phyloP scores from a whole-genome alignment of 148 eudicot genomes.

The Euryodendron excelsum region DNA sequence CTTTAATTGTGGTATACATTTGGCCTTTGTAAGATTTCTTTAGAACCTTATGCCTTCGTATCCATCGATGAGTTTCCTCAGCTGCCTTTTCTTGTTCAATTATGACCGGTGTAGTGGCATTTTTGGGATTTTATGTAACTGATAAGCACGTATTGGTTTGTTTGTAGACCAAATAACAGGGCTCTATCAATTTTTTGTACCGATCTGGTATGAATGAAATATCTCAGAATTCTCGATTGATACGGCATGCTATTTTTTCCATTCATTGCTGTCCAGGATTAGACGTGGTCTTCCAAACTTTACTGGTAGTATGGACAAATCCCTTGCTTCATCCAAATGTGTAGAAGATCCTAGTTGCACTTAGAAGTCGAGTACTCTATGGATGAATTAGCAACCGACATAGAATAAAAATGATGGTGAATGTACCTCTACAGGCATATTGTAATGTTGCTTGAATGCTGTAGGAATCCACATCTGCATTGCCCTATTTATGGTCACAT shows the following conservation, averaged over 20 bases:
- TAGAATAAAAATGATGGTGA: not conserved
- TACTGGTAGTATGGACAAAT: too few species aligned
- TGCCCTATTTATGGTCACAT: not conserved
- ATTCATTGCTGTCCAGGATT: too few species aligned
- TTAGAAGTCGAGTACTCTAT: too few species aligned
- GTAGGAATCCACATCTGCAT: not conserved
- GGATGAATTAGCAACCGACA: too few species aligned
- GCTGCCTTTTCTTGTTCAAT: not conserved
- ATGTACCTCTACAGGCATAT: not conserved
- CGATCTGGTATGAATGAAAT: too few species aligned
- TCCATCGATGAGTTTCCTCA: not conserved
- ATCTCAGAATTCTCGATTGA: too few species aligned
- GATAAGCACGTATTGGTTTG: not conserved
- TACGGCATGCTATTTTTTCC: too few species aligned
- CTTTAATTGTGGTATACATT: not conserved
- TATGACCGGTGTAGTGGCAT: not conserved
- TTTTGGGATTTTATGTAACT: not conserved
- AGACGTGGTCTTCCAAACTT: too few species aligned
- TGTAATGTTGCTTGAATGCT: not conserved
- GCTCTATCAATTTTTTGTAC: too few species aligned
- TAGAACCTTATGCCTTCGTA: not conserved
- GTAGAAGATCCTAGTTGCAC: too few species aligned
- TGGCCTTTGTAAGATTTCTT: not conserved
- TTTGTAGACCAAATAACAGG: not conserved
- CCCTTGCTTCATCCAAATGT: too few species aligned